phyloP scores from a whole-genome alignment of 176 grass and related monocot species.

The Neostapfia colusana region DNA sequence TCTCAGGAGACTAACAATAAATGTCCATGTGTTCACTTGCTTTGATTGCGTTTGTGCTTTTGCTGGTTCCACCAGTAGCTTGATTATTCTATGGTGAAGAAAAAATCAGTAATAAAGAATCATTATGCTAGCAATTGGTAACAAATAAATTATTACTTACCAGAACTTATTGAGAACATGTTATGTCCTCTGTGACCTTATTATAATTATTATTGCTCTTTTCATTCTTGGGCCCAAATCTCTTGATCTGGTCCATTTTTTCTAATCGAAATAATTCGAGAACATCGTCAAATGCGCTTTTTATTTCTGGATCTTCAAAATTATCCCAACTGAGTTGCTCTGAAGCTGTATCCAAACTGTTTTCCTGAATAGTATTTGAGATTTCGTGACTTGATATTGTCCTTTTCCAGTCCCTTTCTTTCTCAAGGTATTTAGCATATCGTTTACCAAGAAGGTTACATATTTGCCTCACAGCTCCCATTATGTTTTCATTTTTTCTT shows the following conservation, averaged over 20 bases:
- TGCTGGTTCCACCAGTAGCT: slow-evolving; percentile 31
- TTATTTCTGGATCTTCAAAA: slow-evolving; percentile 80
- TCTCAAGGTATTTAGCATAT: slow-evolving; percentile 59
- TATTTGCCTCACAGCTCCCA: slow-evolving; percentile 61
- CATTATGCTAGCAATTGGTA: background rate
- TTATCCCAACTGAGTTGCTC: slow-evolving; percentile 70
- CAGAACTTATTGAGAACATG: slow-evolving; percentile 33
- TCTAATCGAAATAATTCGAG: slow-evolving; percentile 69
- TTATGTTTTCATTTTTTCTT: slow-evolving; percentile 65
- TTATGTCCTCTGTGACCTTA: slow-evolving; percentile 25
- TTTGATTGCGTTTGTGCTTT: slow-evolving; percentile 28
- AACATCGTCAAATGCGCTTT: slow-evolving; percentile 72
- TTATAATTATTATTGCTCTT: slow-evolving; percentile 36
- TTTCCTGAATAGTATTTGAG: slow-evolving; percentile 35
- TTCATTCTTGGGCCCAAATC: slow-evolving; percentile 37
- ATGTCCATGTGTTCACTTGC: slow-evolving; percentile 38
- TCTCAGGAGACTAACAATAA: slow-evolving; percentile 38
- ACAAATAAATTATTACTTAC: slow-evolving; percentile 48
- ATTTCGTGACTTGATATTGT: slow-evolving; percentile 42
- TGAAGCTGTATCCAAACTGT: slow-evolving; percentile 39
- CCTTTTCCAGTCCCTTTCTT: slow-evolving; percentile 43
- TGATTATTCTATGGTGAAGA: slow-evolving; percentile 38
- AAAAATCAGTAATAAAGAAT: background rate
- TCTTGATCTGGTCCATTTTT: slow-evolving; percentile 64
- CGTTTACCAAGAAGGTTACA: slow-evolving; percentile 73